Conservation (phyloP, 2,329 filamentous ascomycete genomes). For the Calonectria multiphialidica region DNA sequence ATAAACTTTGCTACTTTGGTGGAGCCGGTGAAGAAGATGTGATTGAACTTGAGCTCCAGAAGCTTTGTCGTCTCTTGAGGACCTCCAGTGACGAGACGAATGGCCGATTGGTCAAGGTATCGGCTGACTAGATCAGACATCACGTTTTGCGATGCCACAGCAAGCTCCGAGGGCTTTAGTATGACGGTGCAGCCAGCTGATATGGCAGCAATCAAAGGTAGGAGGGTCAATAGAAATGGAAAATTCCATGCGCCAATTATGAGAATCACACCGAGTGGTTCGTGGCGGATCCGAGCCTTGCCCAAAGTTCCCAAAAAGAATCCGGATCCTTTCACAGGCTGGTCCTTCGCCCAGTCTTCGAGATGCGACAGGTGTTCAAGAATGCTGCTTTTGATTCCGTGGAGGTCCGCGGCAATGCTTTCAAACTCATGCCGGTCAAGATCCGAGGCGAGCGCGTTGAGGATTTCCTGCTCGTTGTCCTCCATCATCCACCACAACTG, state of each 20-base stretch:
- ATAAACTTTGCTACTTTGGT: conserved; percentile 53
- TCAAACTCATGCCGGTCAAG: not conserved
- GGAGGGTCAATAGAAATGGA: conserved; percentile 52
- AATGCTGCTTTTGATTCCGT: conserved; percentile 48
- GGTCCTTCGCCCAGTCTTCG: conserved; percentile 54
- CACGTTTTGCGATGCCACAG: conserved; percentile 48
- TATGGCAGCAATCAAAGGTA: conserved; percentile 57
- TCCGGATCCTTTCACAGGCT: conserved; percentile 42
- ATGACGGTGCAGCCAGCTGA: conserved; percentile 55
- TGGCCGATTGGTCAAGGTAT: conserved; percentile 56
- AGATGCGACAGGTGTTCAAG: conserved; percentile 52
- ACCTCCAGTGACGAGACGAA: conserved; percentile 51
- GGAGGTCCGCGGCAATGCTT: not conserved
- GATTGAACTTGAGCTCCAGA: conserved; percentile 53
- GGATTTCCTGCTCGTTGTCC: not conserved
- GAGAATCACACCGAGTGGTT: conserved; percentile 57
- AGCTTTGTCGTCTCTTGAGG: conserved; percentile 51
- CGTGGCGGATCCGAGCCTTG: conserved; percentile 50
- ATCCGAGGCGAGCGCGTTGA: not conserved
- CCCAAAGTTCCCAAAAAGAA: conserved; percentile 44
- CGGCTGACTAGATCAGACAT: conserved; percentile 52
- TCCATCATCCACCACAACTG: conserved; percentile 7
- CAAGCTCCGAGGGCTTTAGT: conserved; percentile 59
- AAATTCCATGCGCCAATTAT: conserved; percentile 62
- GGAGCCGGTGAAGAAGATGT: conserved; percentile 61